Percentiles rank a stretch among this genome's conserved stretches.
Evolutionary conservation across 371 early-diverging fungal species (phyloP).

Genomic region (Apophysomyces elegans): DNA sequence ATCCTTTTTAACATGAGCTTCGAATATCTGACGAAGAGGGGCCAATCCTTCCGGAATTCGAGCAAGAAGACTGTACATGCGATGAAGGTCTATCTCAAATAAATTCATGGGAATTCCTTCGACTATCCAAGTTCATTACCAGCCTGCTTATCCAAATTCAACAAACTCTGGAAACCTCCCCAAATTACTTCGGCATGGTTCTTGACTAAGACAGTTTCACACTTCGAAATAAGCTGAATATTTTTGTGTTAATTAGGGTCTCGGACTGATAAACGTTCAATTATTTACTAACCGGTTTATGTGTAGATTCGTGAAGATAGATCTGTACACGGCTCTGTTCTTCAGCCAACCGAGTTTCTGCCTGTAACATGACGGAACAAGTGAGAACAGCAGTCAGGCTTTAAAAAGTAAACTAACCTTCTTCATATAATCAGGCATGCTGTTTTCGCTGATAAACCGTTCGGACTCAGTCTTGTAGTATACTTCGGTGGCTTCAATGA

Average conservation of each 20-base stretch:
- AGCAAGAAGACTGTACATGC: slow-evolving; percentile 82
- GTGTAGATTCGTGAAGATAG: slow-evolving; percentile 85
- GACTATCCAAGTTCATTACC: slow-evolving; percentile 28
- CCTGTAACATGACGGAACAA: slow-evolving; percentile 41
- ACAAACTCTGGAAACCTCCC: slow-evolving; percentile 87
- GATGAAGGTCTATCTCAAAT: slow-evolving; percentile 69
- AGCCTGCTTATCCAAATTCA: slow-evolving; percentile 85
- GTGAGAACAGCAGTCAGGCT: background rate
- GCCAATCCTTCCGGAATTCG: slow-evolving; percentile 85
- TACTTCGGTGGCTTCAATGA: slow-evolving; percentile 76
- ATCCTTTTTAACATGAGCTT: slow-evolving; percentile 81
- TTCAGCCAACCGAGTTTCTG: slow-evolving; percentile 82
- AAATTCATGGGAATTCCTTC: background rate
- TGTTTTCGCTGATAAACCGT: slow-evolving; percentile 83
- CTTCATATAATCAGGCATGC: slow-evolving; percentile 93
- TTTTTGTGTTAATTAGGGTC: background rate
- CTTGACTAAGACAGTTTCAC: slow-evolving; percentile 85
- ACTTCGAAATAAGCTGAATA: slow-evolving; percentile 67
- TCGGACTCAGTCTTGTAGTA: slow-evolving; percentile 90
- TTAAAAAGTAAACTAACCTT: slow-evolving; percentile 50
- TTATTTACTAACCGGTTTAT: slow-evolving; percentile 55
- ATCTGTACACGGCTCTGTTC: slow-evolving; percentile 89
- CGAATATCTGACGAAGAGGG: slow-evolving; percentile 80
- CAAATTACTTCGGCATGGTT: slow-evolving; percentile 80
- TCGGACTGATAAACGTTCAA: background rate